Evolutionary conservation across 495 filamentous ascomycete species (phyloP), one percentile per base, ranked within the genome.

Genomic region (Daldinia caldariorum): DNA sequence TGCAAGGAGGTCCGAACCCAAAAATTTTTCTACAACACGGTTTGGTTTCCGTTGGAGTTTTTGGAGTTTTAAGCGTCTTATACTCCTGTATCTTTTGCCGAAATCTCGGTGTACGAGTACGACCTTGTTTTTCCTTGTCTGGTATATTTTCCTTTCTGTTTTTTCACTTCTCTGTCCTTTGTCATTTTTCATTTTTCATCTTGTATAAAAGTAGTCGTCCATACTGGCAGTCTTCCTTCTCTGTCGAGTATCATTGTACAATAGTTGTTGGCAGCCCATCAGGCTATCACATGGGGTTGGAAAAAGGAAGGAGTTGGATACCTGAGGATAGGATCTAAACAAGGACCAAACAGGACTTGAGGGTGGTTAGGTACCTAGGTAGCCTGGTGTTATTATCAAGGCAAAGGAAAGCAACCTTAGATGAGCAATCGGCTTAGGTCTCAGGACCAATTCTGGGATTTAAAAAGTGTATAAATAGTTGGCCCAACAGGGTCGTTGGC

Each of bases 211-310:
- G 20, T 31, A 60, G 60, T 49, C 32, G 38, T 45, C 55, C 16
- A 26, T 66, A 3, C 45, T 66, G 58, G 54, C 65, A 58, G 34
- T 45, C 50, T 29, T 71, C 61, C 38, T 34, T 45, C 26, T 62
- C 50, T 47, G 71, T 47, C 57, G 56, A 35, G 55, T 58, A 39
- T 67, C 56, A 66, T 66, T 70, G 69, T 76, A 77, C 65, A 74
- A 63, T 67, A 66, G 55, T 59, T 58, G 43, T 50, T 49, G 18
- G 39, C 38, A 29, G 38, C 69, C 60, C 54, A 51, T 58, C 47
- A 63, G 56, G 61, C 16, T 41, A 62, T 43, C 34, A 63, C 29
- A 67, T 26, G 20, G 38, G 38, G 51, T 43, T 54, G 54, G 35
- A 22, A 61, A 58, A 66, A 34, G 63, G 41, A 37, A 39, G 70